These are phyloP conservation scores for Ustulina deusta DNA, from an alignment of 2,329 filamentous ascomycete species.

Conservation along the genomic window DNA sequence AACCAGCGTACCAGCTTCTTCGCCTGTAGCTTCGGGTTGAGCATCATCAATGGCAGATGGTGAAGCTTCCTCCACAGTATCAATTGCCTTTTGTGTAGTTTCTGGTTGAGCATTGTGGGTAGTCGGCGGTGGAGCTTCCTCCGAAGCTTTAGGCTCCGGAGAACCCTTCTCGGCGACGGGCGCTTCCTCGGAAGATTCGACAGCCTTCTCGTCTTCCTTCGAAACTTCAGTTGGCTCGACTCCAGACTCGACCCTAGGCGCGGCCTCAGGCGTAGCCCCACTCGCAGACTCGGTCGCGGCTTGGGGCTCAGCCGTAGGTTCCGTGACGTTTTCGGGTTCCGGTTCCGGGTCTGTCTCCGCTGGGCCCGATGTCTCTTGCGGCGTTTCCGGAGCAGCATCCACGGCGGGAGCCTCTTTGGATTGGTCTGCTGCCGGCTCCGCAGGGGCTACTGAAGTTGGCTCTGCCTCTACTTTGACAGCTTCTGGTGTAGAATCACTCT, in stretches of 20 bases:
- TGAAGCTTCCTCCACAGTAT: slow-evolving; percentile 13
- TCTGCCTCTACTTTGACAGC: slow-evolving; percentile 10
- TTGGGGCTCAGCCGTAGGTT: slow-evolving; percentile 2
- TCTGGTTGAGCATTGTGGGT: slow-evolving; percentile 17
- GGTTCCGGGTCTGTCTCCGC: slow-evolving; percentile 10
- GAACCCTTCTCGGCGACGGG: slow-evolving; percentile 10
- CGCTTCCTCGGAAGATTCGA: slow-evolving; percentile 17
- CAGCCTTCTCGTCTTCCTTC: background rate
- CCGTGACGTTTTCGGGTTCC: background rate
- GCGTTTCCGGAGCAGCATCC: slow-evolving; percentile 7
- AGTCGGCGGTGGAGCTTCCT: background rate
- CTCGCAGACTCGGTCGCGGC: background rate
- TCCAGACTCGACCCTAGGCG: slow-evolving; percentile 1
- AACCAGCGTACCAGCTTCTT: slow-evolving; percentile 5
- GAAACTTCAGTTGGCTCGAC: slow-evolving; percentile 9
- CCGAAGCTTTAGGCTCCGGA: slow-evolving; percentile 18
- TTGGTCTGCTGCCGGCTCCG: slow-evolving; percentile 13
- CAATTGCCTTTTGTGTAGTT: slow-evolving; percentile 6
- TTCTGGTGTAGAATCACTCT: slow-evolving; percentile 22
- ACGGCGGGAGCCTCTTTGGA: slow-evolving; percentile 10
- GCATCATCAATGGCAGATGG: background rate
- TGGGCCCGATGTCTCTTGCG: slow-evolving; percentile 26
- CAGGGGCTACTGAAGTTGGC: slow-evolving; percentile 1
- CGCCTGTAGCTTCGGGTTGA: slow-evolving; percentile 13
- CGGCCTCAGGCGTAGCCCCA: slow-evolving; percentile 10